Evolutionary conservation across 352 stramenopile genomes (phyloP).

Genomic region (Globisporangium spiculum): DNA sequence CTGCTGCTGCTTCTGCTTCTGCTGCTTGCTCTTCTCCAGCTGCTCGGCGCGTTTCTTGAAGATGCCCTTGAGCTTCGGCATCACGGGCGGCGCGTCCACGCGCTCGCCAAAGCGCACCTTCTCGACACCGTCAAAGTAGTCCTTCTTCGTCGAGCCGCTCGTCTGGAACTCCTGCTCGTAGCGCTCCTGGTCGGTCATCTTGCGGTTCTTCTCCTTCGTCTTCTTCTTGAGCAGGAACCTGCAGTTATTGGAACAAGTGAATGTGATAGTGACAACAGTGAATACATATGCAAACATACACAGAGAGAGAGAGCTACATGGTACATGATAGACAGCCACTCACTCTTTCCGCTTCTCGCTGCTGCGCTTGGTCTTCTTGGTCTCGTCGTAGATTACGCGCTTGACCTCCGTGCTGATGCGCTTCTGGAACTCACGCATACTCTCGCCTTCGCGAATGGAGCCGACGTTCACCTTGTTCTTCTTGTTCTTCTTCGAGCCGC

Average conservation of each 20-base stretch:
- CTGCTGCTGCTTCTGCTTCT: background rate
- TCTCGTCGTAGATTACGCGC: constrained; percentile 81
- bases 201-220: constrained; percentile 61
- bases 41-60: constrained; percentile 76
- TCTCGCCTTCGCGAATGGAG: constrained; percentile 63
- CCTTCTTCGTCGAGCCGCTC: constrained; percentile 61
- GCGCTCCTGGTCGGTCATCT: constrained; percentile 79
- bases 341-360: constrained; percentile 74
- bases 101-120: constrained; percentile 72
- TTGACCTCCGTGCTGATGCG: constrained; percentile 82
- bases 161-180: constrained; percentile 78
- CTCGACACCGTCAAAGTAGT: constrained; percentile 66
- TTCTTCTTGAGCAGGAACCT: constrained; percentile 78
- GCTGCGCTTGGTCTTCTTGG: constrained; percentile 68
- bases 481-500: constrained; percentile 33
- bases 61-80: constrained; percentile 79
- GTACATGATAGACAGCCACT: constrained; percentile 17
- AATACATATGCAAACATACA: background rate
- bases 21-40: constrained; percentile 29
- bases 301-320: background rate
- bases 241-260: background rate
- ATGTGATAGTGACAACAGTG: background rate
- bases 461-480: constrained; percentile 51
- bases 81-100: constrained; percentile 75
- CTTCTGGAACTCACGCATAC: constrained; percentile 84